Evolutionary conservation across 495 filamentous ascomycete genomes (phyloP).

Genomic region (Penicillium paxilli): DNA sequence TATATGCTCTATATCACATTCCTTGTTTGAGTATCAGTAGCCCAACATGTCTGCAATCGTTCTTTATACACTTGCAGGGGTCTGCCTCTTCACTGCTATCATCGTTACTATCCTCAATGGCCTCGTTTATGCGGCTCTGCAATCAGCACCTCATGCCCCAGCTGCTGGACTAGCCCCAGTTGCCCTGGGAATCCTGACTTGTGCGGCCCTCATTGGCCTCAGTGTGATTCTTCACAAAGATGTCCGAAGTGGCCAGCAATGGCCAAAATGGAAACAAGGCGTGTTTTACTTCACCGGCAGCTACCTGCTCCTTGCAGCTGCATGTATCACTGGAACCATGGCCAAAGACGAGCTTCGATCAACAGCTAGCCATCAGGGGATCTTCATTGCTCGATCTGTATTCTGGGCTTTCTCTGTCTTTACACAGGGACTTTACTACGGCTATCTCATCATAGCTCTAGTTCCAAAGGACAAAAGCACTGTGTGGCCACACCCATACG

Average conservation of each 20-base stretch:
- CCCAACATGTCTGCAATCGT: slow-evolving; percentile 11
- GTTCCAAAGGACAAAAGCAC: slow-evolving; percentile 6
- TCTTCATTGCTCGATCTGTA: slow-evolving; percentile 32
- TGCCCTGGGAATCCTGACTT: slow-evolving; percentile 29
- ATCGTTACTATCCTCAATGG: slow-evolving; percentile 35
- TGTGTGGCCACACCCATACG: slow-evolving; percentile 28
- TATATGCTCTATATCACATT: slow-evolving; percentile 1
- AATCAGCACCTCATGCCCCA: slow-evolving; percentile 14
- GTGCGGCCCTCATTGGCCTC: slow-evolving; percentile 26
- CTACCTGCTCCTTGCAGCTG: slow-evolving; percentile 34
- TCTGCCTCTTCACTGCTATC: slow-evolving; percentile 26
- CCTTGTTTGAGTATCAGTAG: slow-evolving; percentile 20
- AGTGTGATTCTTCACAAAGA: slow-evolving; percentile 26
- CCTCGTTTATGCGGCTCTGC: slow-evolving; percentile 29
- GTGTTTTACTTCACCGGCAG: slow-evolving; percentile 20
- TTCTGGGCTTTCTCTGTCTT: slow-evolving; percentile 39
- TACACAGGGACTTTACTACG: slow-evolving; percentile 33
- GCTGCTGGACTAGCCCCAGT: slow-evolving; percentile 26
- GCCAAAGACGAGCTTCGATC: slow-evolving; percentile 20
- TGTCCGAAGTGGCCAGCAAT: slow-evolving; percentile 14
- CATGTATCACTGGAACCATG: slow-evolving; percentile 30
- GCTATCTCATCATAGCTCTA: slow-evolving; percentile 24
- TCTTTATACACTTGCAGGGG: slow-evolving; percentile 27
- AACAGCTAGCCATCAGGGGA: slow-evolving; percentile 4
- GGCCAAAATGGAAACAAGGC: slow-evolving; percentile 19